These are phyloP conservation scores for Byssochlamys sp. DNA, from an alignment of 2,329 filamentous ascomycete genomes.

Conservation along the genomic window DNA sequence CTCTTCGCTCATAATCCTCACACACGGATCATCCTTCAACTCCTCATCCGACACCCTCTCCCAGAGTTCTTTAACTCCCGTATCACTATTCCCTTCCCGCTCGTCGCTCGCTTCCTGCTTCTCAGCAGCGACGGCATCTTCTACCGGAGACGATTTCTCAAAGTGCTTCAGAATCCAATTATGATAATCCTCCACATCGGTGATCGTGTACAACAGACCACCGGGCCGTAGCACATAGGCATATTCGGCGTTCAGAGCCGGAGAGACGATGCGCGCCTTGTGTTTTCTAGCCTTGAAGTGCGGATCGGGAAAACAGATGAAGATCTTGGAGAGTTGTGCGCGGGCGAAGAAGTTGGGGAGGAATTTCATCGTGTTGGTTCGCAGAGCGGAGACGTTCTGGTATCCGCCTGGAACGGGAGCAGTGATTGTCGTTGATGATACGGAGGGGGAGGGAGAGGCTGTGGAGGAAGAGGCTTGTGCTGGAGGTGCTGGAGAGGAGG, in stretches of 20 bases:
- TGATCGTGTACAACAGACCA: constrained; percentile 89
- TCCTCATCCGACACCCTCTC: constrained; percentile 55
- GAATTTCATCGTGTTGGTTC: constrained; percentile 98
- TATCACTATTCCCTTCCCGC: constrained; percentile 55
- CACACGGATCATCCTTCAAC: constrained; percentile 49
- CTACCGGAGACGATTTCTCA: constrained; percentile 41
- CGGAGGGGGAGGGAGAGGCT: not conserved
- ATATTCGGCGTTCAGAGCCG: constrained; percentile 83
- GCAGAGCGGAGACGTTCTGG: constrained; percentile 79
- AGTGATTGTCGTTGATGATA: constrained; percentile 4
- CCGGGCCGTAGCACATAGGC: constrained; percentile 76
- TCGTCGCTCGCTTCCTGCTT: constrained; percentile 75
- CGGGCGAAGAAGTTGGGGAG: constrained; percentile 91
- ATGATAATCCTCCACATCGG: constrained; percentile 89
- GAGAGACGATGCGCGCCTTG: constrained; percentile 87
- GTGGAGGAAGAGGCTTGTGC: constrained; percentile 4
- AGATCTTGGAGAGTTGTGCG: constrained; percentile 75
- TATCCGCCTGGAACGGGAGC: constrained; percentile 42
- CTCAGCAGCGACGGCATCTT: constrained; percentile 53
- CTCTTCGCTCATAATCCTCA: constrained; percentile 58
- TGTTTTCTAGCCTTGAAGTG: constrained; percentile 97
- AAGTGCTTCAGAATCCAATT: constrained; percentile 88
- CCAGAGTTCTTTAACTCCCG: constrained; percentile 56
- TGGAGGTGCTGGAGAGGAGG: constrained; percentile 29
- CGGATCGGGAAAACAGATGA: constrained; percentile 95